Evolutionary conservation across 148 eudicot genomes (phyloP).

Genomic region (Vaccinium myrtillus): DNA sequence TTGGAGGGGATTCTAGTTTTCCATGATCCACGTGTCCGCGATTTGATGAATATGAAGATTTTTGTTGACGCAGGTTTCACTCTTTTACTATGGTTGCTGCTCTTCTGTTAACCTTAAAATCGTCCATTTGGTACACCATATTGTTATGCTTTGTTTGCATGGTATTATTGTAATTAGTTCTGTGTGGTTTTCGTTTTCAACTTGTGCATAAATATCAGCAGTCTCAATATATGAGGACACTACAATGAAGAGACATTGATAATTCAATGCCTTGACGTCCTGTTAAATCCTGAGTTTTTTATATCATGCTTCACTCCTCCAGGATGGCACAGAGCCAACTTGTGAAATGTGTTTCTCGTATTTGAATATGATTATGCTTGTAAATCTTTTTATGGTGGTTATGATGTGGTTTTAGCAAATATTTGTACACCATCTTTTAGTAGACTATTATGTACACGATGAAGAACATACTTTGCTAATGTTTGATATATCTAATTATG

Average conservation of each 20-base stretch:
- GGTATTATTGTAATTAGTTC: neutral
- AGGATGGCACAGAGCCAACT: neutral
- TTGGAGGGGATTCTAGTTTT: slow-evolving; percentile 94
- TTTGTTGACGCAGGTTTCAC: slow-evolving; percentile 90
- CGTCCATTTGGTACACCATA: neutral
- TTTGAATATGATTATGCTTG: neutral
- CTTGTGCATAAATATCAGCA: neutral
- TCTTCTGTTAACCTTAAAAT: neutral
- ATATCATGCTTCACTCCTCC: slow-evolving; percentile 2
- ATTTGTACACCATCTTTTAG: neutral
- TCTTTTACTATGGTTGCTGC: slow-evolving; percentile 15
- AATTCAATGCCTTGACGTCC: neutral
- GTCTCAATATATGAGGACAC: neutral
- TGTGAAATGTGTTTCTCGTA: neutral
- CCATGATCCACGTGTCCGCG: slow-evolving; percentile 83
- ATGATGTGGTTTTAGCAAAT: neutral
- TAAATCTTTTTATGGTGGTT: neutral
- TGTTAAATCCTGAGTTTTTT: neutral
- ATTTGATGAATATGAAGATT: slow-evolving; percentile 95
- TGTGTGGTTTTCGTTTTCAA: neutral
- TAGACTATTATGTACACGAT: neutral
- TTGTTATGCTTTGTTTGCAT: neutral
- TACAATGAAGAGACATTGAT: neutral
- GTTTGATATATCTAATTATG: neutral
- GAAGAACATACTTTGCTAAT: neutral